phyloP scores from a whole-genome alignment of 2,329 filamentous ascomycete genomes.

The Fusarium sp. region DNA sequence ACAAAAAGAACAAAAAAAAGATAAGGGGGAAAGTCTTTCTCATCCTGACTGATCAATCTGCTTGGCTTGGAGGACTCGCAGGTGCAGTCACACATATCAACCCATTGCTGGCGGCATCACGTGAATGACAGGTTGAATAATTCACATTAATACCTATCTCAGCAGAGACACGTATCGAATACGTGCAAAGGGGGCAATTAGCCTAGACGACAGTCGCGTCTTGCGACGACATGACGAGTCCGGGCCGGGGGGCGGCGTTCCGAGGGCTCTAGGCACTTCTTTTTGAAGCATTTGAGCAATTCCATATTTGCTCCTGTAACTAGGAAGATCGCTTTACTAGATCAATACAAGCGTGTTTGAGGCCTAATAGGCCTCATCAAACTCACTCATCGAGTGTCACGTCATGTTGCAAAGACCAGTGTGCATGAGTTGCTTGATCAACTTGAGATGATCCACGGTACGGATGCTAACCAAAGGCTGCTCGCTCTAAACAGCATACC shows the following conservation, averaged over 20 bases:
- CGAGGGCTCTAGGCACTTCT: not conserved
- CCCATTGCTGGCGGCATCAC: slow-evolving; percentile 28
- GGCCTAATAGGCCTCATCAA: slow-evolving; percentile 18
- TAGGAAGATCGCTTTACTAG: slow-evolving; percentile 44
- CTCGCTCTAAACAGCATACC: not conserved
- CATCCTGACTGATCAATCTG: slow-evolving; percentile 23
- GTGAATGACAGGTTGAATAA: slow-evolving; percentile 33
- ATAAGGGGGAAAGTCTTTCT: not conserved
- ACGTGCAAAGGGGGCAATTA: slow-evolving; percentile 5
- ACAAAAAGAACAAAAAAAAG: slow-evolving; percentile 20
- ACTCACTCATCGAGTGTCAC: not conserved
- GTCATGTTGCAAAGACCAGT: not conserved
- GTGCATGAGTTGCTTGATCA: not conserved
- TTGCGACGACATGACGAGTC: slow-evolving; percentile 1
- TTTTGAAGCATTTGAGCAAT: slow-evolving; percentile 18
- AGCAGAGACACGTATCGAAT: slow-evolving; percentile 22
- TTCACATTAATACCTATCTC: slow-evolving; percentile 31
- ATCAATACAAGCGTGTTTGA: slow-evolving; percentile 44
- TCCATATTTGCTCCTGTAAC: slow-evolving; percentile 39
- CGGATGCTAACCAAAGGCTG: not conserved
- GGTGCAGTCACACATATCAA: slow-evolving; percentile 17
- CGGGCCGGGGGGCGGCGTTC: not conserved
- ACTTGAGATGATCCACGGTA: not conserved
- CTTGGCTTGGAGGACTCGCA: slow-evolving; percentile 29
- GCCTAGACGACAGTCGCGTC: not conserved